These are phyloP conservation scores for Patellifolia procumbens DNA, from an alignment of 179 eudicot genomes.

Conservation along the genomic window DNA sequence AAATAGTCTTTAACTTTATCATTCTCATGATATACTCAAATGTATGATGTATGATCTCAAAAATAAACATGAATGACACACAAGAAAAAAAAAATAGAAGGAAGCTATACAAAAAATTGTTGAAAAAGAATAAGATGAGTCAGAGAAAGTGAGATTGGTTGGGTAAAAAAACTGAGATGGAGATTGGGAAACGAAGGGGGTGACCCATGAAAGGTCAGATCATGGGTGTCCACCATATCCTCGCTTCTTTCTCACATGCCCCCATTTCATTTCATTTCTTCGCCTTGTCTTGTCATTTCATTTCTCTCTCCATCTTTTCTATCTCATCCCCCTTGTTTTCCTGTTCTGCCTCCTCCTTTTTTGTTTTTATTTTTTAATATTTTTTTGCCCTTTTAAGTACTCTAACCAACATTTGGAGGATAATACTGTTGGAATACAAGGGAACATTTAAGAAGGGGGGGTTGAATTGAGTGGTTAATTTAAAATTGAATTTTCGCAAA, in stretches of 20 bases:
- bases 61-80: not conserved
- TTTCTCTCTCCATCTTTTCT: conserved; percentile 17
- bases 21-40: too few species aligned
- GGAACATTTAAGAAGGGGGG: too few species aligned
- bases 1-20: too few species aligned
- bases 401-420: too few species aligned
- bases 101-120: not conserved
- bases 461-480: too few species aligned
- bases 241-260: conserved; percentile 27
- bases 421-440: too few species aligned
- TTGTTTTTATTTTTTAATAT: too few species aligned
- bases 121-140: too few species aligned
- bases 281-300: conserved; percentile 26
- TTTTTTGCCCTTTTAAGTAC: not conserved
- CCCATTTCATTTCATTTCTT: too few species aligned
- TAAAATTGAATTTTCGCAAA: too few species aligned
- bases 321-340: conserved; percentile 12
- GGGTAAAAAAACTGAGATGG: not conserved
- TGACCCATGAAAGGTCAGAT: conserved; percentile 42
- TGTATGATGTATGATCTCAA: too few species aligned
- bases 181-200: not conserved
- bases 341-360: not conserved
- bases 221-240: conserved; percentile 32
- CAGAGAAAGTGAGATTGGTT: not conserved
- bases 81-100: not conserved